Evolutionary conservation across 257 asterid species (phyloP).

Genomic region (Jacaranda mimosifolia): DNA sequence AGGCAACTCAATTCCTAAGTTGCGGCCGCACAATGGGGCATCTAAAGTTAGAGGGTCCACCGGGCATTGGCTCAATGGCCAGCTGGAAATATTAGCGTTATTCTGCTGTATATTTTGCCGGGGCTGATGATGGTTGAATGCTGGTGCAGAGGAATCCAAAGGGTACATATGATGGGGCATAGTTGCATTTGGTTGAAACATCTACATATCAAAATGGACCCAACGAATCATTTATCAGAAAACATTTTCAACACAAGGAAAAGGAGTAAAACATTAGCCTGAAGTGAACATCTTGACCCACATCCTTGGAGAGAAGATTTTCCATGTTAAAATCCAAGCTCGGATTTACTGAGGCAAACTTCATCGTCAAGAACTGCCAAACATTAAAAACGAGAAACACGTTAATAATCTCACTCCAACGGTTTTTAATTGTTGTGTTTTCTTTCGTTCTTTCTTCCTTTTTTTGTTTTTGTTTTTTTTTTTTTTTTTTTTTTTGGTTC

Average conservation of each 20-base stretch:
- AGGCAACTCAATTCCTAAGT: constrained; percentile 58
- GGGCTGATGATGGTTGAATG: constrained; percentile 59
- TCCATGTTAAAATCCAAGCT: constrained; percentile 69
- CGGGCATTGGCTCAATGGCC: constrained; percentile 36
- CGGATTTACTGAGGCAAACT: constrained; percentile 84
- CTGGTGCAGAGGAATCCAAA: constrained; percentile 58
- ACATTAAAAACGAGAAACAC: background rate
- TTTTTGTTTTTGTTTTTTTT: too few species aligned
- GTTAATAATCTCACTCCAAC: constrained; percentile 38
- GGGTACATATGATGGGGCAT: constrained; percentile 68
- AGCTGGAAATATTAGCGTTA: constrained; percentile 43
- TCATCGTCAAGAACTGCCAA: constrained; percentile 87
- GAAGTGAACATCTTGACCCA: constrained; percentile 36
- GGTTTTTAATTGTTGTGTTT: constrained; percentile 9
- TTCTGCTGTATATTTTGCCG: constrained; percentile 37
- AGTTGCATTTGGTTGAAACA: constrained; percentile 59
- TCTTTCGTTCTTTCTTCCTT: too few species aligned
- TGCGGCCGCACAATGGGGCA: background rate
- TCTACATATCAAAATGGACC: constrained; percentile 54
- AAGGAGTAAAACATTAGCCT: background rate
- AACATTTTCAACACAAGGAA: background rate
- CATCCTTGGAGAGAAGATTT: constrained; percentile 66
- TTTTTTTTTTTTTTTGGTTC: too few species aligned
- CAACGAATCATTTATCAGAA: constrained; percentile 36
- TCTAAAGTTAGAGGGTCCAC: constrained; percentile 38